Evolutionary conservation across 371 early-diverging fungal species (phyloP).

Genomic region (Rhizopus sp.): DNA sequence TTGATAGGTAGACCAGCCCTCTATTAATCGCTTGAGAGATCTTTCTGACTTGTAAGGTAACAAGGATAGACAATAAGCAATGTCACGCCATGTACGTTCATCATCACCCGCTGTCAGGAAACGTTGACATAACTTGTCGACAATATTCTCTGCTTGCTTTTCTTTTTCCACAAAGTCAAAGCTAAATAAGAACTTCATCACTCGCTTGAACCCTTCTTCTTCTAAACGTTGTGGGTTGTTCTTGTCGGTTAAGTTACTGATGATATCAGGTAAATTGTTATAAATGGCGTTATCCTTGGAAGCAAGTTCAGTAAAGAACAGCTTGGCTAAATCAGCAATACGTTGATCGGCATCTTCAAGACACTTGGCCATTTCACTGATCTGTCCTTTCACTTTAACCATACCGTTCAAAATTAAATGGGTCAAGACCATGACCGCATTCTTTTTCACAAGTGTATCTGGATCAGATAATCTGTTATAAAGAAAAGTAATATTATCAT

Average conservation of each 20-base stretch:
- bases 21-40: constrained; percentile 79
- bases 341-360: constrained; percentile 85
- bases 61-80: constrained; percentile 87
- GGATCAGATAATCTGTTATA: constrained; percentile 87
- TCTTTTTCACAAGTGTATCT: constrained; percentile 85
- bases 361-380: constrained; percentile 96
- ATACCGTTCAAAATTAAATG: constrained; percentile 97
- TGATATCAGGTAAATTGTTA: constrained; percentile 97
- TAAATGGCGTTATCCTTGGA: constrained; percentile 97
- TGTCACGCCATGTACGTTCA: constrained; percentile 87
- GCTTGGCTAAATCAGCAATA: constrained; percentile 87
- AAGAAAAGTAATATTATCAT: constrained; percentile 89
- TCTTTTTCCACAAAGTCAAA: constrained; percentile 95
- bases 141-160: constrained; percentile 89
- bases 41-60: constrained; percentile 86
- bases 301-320: constrained; percentile 95
- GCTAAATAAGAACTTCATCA: constrained; percentile 86
- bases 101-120: constrained; percentile 74
- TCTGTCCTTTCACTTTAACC: constrained; percentile 98
- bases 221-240: constrained; percentile 55
- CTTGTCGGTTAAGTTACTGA: constrained; percentile 76
- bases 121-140: constrained; percentile 93
- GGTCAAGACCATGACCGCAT: constrained; percentile 96
- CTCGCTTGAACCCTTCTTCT: constrained; percentile 77
- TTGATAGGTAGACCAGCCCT: constrained; percentile 78